Conservation (phyloP, 2,329 filamentous ascomycete genomes). For the Fusarium sp. region DNA sequence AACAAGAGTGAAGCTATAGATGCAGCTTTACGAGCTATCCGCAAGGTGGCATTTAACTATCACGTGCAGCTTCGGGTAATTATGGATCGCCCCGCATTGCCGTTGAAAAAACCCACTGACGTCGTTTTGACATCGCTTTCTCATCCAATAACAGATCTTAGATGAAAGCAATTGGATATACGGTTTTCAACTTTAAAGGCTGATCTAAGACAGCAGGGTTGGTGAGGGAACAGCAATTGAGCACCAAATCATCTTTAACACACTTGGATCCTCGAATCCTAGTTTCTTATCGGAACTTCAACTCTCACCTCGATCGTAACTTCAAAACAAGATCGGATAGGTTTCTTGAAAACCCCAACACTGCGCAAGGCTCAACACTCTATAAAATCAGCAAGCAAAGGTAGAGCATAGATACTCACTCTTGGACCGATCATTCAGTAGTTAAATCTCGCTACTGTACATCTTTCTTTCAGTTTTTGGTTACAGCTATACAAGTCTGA, state of each 20-base stretch:
- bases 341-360: not conserved
- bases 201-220: not conserved
- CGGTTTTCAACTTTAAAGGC: not conserved
- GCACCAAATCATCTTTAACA: not conserved
- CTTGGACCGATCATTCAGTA: too few species aligned
- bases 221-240: not conserved
- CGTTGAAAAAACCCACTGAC: constrained; percentile 6
- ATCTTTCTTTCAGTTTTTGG: too few species aligned
- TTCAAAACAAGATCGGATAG: not conserved
- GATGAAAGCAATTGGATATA: not conserved
- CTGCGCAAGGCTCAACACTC: too few species aligned
- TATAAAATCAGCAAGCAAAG: too few species aligned
- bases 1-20: constrained; percentile 3
- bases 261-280: not conserved
- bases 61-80: constrained; percentile 31
- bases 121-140: not conserved
- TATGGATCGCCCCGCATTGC: constrained; percentile 9
- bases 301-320: not conserved
- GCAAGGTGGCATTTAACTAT: constrained; percentile 37
- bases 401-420: too few species aligned
- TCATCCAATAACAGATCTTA: not conserved
- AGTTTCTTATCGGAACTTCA: not conserved
- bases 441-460: too few species aligned
- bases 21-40: constrained; percentile 18
- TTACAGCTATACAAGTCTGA: too few species aligned